A percentile compares a stretch with the other conserved stretches of the same genome.
These are phyloP conservation scores for Aureobasidium leucospermi DNA, from an alignment of 2,329 filamentous ascomycete species.

Conservation along the genomic window DNA sequence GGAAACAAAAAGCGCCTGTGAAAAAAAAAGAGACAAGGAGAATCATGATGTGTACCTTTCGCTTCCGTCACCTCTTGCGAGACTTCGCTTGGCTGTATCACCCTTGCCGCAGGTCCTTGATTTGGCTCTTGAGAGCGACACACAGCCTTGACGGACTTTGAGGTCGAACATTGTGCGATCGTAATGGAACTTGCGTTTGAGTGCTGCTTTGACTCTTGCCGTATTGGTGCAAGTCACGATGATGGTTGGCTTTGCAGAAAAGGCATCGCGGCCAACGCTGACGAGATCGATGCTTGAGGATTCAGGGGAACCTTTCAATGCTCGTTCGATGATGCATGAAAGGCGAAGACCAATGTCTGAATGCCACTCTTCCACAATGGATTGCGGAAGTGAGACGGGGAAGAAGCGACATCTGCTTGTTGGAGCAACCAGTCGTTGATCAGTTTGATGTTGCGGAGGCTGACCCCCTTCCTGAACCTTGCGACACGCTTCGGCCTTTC, in stretches of 20 bases:
- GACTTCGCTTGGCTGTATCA: slow-evolving; percentile 25
- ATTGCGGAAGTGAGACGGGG: slow-evolving; percentile 48
- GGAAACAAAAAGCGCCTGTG: not conserved
- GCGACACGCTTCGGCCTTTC: slow-evolving; percentile 7
- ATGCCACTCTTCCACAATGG: slow-evolving; percentile 66
- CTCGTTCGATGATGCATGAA: slow-evolving; percentile 61
- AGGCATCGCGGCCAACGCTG: slow-evolving; percentile 61
- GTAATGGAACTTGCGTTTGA: slow-evolving; percentile 64
- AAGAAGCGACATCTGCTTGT: slow-evolving; percentile 12
- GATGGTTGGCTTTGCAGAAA: slow-evolving; percentile 63
- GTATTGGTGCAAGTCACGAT: slow-evolving; percentile 72
- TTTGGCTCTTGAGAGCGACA: slow-evolving; percentile 18
- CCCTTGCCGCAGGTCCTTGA: not conserved
- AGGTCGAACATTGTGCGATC: slow-evolving; percentile 58
- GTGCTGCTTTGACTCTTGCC: slow-evolving; percentile 60
- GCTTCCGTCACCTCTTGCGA: slow-evolving; percentile 1
- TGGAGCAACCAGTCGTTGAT: slow-evolving; percentile 5
- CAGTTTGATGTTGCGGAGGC: not conserved
- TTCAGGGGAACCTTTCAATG: slow-evolving; percentile 66
- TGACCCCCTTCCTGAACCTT: not conserved
- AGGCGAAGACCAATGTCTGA: slow-evolving; percentile 63
- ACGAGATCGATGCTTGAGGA: slow-evolving; percentile 73
- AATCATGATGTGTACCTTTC: slow-evolving; percentile 17
- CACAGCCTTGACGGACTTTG: slow-evolving; percentile 59
- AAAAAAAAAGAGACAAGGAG: not conserved